Conservation (phyloP, 2,329 filamentous ascomycete species). For the Pseudogymnoascus sp. region DNA sequence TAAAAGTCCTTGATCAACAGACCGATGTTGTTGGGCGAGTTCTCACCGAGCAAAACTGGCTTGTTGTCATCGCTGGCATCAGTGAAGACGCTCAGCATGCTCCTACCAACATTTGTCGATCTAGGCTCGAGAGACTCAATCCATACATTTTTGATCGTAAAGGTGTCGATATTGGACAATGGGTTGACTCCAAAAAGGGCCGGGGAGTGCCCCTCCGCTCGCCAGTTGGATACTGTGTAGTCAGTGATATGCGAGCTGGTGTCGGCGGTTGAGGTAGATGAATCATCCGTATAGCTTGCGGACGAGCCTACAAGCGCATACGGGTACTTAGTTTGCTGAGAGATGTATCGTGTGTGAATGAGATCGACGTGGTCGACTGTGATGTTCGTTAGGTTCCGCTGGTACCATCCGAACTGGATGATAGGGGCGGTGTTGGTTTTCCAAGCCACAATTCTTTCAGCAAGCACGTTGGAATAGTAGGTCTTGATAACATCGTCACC, state of each 20-base stretch:
- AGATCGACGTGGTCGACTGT: conserved; percentile 24
- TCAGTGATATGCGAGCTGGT: background rate
- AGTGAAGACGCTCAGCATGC: conserved; percentile 2
- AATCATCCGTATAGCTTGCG: conserved; percentile 9
- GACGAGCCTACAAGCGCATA: conserved; percentile 21
- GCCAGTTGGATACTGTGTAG: conserved; percentile 6
- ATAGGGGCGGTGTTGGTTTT: conserved; percentile 28
- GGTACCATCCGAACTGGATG: conserved; percentile 31
- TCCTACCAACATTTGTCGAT: conserved; percentile 5
- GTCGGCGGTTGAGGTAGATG: conserved; percentile 8
- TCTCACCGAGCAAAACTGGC: conserved; percentile 1
- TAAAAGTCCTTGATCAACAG: conserved; percentile 6
- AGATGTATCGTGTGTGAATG: conserved; percentile 24
- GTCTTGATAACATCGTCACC: conserved; percentile 32
- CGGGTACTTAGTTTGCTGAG: conserved; percentile 15
- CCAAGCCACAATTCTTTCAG: conserved; percentile 24
- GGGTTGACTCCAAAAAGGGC: conserved; percentile 9
- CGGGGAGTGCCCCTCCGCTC: background rate
- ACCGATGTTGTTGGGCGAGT: background rate
- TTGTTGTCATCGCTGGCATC: conserved; percentile 4
- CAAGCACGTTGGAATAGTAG: conserved; percentile 27
- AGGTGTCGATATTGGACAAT: conserved; percentile 1
- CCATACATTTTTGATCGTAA: background rate
- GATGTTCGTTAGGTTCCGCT: conserved; percentile 24
- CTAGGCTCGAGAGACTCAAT: conserved; percentile 2